These are phyloP conservation scores for Backusella tarrabulga DNA, from an alignment of 192 early-diverging fungal genomes.

Conservation along the genomic window DNA sequence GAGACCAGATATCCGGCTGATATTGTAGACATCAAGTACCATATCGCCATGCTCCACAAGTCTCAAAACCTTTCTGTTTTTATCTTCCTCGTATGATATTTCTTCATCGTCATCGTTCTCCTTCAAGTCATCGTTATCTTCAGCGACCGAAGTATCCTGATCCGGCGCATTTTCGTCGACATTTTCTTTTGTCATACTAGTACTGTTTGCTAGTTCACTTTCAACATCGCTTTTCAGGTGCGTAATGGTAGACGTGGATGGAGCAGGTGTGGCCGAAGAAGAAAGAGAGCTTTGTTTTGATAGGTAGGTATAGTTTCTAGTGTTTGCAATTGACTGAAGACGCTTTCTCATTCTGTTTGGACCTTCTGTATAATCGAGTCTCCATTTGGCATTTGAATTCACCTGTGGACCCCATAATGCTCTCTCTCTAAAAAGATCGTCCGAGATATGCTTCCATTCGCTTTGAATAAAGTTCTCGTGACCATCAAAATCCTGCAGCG, in stretches of 20 bases:
- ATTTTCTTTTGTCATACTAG: neutral
- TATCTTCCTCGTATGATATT: constrained; percentile 60
- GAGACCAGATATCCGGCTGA: constrained; percentile 61
- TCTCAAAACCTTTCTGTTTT: constrained; percentile 66
- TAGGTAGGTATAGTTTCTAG: constrained; percentile 31
- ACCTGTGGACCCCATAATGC: constrained; percentile 55
- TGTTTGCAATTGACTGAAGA: constrained; percentile 41
- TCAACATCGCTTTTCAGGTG: neutral
- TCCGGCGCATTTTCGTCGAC: neutral
- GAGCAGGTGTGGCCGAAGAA: neutral
- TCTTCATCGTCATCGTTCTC: constrained; percentile 35
- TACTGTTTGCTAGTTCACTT: constrained; percentile 15
- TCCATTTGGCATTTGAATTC: neutral
- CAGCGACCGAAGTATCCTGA: neutral
- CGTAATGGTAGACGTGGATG: neutral
- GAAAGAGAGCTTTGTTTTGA: constrained; percentile 30
- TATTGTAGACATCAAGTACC: constrained; percentile 68
- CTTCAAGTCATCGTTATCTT: constrained; percentile 18
- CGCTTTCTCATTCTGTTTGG: constrained; percentile 54
- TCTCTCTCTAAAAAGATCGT: constrained; percentile 54
- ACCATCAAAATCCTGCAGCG: constrained; percentile 57
- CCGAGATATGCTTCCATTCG: constrained; percentile 58
- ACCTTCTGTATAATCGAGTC: constrained; percentile 40
- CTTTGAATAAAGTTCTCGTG: constrained; percentile 54
- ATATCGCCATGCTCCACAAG: constrained; percentile 68